These are phyloP conservation scores for Beta vulgaris DNA, from an alignment of 148 eudicot species.

Conservation along the genomic window DNA sequence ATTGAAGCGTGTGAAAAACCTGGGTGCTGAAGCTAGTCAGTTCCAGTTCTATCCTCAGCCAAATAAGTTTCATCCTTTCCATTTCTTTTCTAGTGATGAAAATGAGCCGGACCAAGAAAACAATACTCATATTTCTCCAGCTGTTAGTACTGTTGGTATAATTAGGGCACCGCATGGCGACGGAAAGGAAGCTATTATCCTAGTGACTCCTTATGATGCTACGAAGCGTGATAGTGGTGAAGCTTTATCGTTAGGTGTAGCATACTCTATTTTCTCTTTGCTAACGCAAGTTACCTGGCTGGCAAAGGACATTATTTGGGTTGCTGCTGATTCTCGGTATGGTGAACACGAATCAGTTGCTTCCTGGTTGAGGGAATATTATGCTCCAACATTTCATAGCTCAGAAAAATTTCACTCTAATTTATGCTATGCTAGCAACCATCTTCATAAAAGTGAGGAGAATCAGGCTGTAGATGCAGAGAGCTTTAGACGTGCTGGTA, in stretches of 20 bases:
- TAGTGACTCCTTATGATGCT: slow-evolving; percentile 93
- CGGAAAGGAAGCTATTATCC: slow-evolving; percentile 92
- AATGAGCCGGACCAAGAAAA: slow-evolving; percentile 48
- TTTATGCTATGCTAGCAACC: slow-evolving; percentile 36
- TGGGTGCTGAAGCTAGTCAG: slow-evolving; percentile 87
- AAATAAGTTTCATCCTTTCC: slow-evolving; percentile 67
- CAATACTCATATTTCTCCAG: slow-evolving; percentile 47
- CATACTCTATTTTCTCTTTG: slow-evolving; percentile 69
- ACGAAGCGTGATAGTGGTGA: slow-evolving; percentile 45
- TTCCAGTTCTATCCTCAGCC: slow-evolving; percentile 57
- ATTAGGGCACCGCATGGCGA: slow-evolving; percentile 97
- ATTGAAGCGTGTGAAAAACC: slow-evolving; percentile 50
- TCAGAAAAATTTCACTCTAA: slow-evolving; percentile 28
- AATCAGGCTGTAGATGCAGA: slow-evolving; percentile 26
- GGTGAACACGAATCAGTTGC: slow-evolving; percentile 84
- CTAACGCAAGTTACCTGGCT: slow-evolving; percentile 84
- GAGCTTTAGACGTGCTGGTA: slow-evolving; percentile 84
- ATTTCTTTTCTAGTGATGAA: slow-evolving; percentile 68
- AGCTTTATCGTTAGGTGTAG: slow-evolving; percentile 74
- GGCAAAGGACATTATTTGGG: slow-evolving; percentile 96
- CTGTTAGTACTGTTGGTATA: slow-evolving; percentile 75
- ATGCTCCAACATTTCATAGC: slow-evolving; percentile 55
- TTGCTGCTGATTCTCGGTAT: slow-evolving; percentile 86
- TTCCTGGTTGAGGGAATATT: slow-evolving; percentile 85
- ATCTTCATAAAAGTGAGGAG: slow-evolving; percentile 19